Conservation (phyloP, 2,329 filamentous ascomycete species). For the Metarhizium robertsii region DNA sequence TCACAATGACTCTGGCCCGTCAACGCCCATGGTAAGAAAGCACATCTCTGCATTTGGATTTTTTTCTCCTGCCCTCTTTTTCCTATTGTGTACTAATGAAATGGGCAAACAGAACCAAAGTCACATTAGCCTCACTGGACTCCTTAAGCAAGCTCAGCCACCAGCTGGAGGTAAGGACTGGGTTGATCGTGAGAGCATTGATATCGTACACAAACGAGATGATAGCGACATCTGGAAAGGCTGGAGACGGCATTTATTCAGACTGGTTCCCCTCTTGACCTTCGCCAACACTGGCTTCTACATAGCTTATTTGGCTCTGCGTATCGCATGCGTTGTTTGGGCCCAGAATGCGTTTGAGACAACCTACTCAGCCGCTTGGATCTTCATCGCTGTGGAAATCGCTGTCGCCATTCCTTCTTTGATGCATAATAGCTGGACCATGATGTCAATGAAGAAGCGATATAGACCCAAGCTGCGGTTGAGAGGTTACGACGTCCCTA, state of each 20-base stretch:
- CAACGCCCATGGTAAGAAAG: constrained; percentile 10
- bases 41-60: background rate
- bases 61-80: background rate
- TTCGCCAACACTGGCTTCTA: constrained; percentile 32
- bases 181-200: constrained; percentile 23
- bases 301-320: constrained; percentile 38
- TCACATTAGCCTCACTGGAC: constrained; percentile 29
- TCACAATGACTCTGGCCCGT: constrained; percentile 7
- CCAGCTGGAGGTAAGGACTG: constrained; percentile 23
- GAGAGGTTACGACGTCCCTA: constrained; percentile 37
- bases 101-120: constrained; percentile 27
- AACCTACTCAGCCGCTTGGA: constrained; percentile 42
- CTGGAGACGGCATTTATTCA: constrained; percentile 31
- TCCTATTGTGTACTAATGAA: constrained; percentile 5
- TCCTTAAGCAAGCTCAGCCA: constrained; percentile 23
- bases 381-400: constrained; percentile 47
- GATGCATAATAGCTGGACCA: constrained; percentile 49
- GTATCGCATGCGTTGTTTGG: constrained; percentile 41
- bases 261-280: constrained; percentile 27
- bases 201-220: constrained; percentile 31
- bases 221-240: constrained; percentile 35
- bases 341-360: constrained; percentile 33
- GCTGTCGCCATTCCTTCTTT: constrained; percentile 43
- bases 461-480: constrained; percentile 43
- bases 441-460: constrained; percentile 46